phyloP scores from a whole-genome alignment of 2,329 filamentous ascomycete genomes.

The Plectosphaerella plurivora region DNA sequence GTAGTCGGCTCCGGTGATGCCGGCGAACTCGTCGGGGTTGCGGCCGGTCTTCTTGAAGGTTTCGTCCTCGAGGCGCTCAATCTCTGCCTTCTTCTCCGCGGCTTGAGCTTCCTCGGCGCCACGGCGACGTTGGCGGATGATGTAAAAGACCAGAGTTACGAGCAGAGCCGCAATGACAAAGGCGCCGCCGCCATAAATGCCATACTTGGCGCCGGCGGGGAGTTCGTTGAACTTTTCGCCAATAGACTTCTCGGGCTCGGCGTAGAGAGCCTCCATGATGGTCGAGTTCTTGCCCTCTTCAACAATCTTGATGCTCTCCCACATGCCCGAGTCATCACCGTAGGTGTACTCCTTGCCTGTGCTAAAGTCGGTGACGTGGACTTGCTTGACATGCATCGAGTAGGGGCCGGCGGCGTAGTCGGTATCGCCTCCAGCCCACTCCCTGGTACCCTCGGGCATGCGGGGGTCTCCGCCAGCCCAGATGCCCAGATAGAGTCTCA shows the following conservation, averaged over 20 bases:
- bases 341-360: conserved; percentile 63
- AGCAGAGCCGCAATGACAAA: conserved; percentile 38
- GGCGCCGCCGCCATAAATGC: conserved; percentile 45
- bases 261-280: conserved; percentile 38
- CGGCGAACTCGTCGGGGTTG: conserved; percentile 41
- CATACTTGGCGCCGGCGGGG: conserved; percentile 43
- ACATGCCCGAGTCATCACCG: conserved; percentile 55
- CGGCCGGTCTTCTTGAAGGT: conserved; percentile 41
- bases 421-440: conserved; percentile 67
- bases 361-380: conserved; percentile 51
- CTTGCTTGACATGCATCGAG: conserved; percentile 68
- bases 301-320: conserved; percentile 57
- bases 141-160: conserved; percentile 43
- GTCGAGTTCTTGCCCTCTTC: conserved; percentile 43
- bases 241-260: conserved; percentile 34
- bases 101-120: conserved; percentile 47
- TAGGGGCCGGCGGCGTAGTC: conserved; percentile 64
- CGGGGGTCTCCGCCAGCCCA: conserved; percentile 59
- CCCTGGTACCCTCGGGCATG: conserved; percentile 51
- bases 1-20: conserved; percentile 29
- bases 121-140: conserved; percentile 47
- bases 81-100: conserved; percentile 36
- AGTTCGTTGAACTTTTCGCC: conserved; percentile 52
- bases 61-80: conserved; percentile 48
- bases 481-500: conserved; percentile 64